Evolutionary conservation across 208 protist species (phyloP).

Genomic region (Wallacemonas sp.): DNA sequence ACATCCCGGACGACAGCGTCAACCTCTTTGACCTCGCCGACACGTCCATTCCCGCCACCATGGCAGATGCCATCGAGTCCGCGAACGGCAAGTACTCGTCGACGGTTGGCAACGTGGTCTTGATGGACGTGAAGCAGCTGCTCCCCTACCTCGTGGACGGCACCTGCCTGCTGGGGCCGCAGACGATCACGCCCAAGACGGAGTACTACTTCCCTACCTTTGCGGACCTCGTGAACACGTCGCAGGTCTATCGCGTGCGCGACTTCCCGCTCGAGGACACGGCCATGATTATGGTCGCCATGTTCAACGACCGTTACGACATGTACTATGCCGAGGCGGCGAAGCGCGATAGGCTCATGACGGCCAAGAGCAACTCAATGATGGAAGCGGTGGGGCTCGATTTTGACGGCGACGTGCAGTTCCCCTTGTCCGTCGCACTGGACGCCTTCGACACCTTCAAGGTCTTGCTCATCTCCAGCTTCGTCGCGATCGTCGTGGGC

Average conservation of each 20-base stretch:
- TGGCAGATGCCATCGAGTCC: slow-evolving; percentile 72
- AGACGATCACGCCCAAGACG: slow-evolving; percentile 14
- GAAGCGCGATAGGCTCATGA: slow-evolving; percentile 41
- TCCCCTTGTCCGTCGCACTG: slow-evolving; percentile 57
- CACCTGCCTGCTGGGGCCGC: slow-evolving; percentile 30
- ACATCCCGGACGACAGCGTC: slow-evolving; percentile 43
- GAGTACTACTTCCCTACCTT: slow-evolving; percentile 35
- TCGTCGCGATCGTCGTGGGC: slow-evolving; percentile 78
- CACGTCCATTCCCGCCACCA: slow-evolving; percentile 28
- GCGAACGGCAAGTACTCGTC: slow-evolving; percentile 91
- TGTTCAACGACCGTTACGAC: slow-evolving; percentile 64
- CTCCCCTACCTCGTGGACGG: slow-evolving; percentile 33
- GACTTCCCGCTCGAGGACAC: slow-evolving; percentile 56
- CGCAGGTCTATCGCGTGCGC: slow-evolving; percentile 2
- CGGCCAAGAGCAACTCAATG: slow-evolving; percentile 51
- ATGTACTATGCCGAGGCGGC: slow-evolving; percentile 70
- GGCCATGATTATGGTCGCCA: slow-evolving; percentile 61
- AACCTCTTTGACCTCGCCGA: slow-evolving; percentile 31
- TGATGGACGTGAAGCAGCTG: slow-evolving; percentile 82
- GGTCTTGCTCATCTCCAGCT: slow-evolving; percentile 85
- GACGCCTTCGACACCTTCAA: slow-evolving; percentile 71
- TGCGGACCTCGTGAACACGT: slow-evolving; percentile 32
- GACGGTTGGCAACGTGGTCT: slow-evolving; percentile 87
- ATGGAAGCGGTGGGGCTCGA: slow-evolving; percentile 54
- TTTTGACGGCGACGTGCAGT: slow-evolving; percentile 53